Conservation (phyloP, 352 stramenopile genomes). For the Phytophthora parvispora region DNA sequence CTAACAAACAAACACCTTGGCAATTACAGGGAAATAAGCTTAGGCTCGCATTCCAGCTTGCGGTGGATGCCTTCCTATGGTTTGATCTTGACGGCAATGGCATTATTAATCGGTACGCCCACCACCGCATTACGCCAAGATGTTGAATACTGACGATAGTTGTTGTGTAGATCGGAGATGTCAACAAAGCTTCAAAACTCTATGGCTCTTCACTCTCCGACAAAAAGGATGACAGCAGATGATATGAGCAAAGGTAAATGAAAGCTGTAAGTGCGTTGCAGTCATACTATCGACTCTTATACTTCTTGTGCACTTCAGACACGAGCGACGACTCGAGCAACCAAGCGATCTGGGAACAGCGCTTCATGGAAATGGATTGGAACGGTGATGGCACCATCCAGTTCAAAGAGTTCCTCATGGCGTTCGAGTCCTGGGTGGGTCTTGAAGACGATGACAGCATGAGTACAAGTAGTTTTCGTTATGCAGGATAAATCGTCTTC, state of each 20-base stretch:
- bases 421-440: slow-evolving; percentile 89
- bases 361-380: slow-evolving; percentile 92
- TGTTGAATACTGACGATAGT: neutral
- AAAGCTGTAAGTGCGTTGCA: too few species aligned
- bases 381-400: slow-evolving; percentile 88
- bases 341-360: slow-evolving; percentile 78
- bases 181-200: slow-evolving; percentile 66
- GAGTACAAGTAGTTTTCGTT: neutral
- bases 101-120: slow-evolving; percentile 71
- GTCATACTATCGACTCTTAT: neutral
- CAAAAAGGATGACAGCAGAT: slow-evolving; percentile 76
- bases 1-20: neutral
- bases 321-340: slow-evolving; percentile 65
- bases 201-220: slow-evolving; percentile 80
- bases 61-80: slow-evolving; percentile 87
- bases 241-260: slow-evolving; percentile 30
- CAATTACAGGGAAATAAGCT: slow-evolving; percentile 79
- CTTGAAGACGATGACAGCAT: slow-evolving; percentile 60
- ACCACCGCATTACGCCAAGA: neutral
- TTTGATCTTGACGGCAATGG: slow-evolving; percentile 87
- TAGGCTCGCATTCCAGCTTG: slow-evolving; percentile 82
- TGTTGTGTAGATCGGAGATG: slow-evolving; percentile 60
- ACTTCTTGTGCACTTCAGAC: slow-evolving; percentile 11
- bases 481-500: neutral
- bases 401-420: slow-evolving; percentile 92